Base-by-base conservation (phyloP, 805 yeast species). In the Candida xiaguanensis region DNA sequence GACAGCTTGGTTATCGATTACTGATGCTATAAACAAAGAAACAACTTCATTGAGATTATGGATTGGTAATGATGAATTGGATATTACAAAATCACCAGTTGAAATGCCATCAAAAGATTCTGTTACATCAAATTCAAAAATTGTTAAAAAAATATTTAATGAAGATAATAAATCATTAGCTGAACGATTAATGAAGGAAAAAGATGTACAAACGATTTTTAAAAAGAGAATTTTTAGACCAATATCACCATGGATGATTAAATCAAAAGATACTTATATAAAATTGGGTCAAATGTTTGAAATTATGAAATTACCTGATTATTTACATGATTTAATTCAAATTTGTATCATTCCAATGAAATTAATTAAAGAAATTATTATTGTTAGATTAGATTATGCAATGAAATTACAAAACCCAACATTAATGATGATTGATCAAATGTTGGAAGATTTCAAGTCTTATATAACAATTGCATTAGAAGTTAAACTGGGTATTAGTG, bases 341-440 rank as follows among this genome's bases (percentile, higher is more conserved):
- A 56, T 91, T 12, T 74, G 88, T 27, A 67, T 75, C 39, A 85
- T 93, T 45, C 97, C 98, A 0, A 71, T 87, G 51, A 78, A 77
- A 45, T 66, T 93, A 32, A 81, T 89, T 50, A 83, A 82, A 52
- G 96, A 87, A 51, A 75, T 87, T 37, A 82, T 90, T 31, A 73
- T 74, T 25, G 75, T 85, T 30, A 74, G 97, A 48, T 66, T 91
- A 32, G 67, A 73, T 1, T 89, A 86, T 56, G 95, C 97, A 2
- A 72, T 76, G 56, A 84, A 83, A 52, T 63, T 91, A 34, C 78
- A 75, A 38, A 85, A 83, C 51, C 96, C 96, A 1, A 89, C 97
- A 0, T 78, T 90, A 80, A 85, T 88, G 89, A 86, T 88, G 82
- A 86, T 93, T 49, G 99, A 93, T 59, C 96, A 91, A 61, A 83